A percentile compares a stretch with the other conserved stretches of the same genome.
Evolutionary conservation across 306 rosid species (phyloP).

Genomic region (Biancaea sappan): DNA sequence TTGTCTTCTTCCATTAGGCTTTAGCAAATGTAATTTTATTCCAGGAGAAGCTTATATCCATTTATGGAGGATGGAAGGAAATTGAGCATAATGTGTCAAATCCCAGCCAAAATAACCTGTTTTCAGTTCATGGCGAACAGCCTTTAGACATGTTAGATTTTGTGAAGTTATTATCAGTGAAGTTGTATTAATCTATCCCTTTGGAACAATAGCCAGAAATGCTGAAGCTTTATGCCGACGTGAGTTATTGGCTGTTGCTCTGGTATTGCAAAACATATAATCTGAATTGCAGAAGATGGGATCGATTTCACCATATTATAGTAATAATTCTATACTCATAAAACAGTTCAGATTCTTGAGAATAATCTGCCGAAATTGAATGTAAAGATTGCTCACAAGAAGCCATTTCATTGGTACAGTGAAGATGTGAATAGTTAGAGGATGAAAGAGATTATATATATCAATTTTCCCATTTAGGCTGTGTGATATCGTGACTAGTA

Average conservation of each 20-base stretch:
- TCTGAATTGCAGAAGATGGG: background rate
- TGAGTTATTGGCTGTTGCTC: background rate
- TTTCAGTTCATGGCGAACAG: background rate
- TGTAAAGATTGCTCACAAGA: background rate
- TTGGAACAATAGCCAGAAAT: background rate
- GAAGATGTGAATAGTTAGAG: slow-evolving; percentile 53
- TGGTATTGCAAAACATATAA: background rate
- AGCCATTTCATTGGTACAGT: slow-evolving; percentile 20
- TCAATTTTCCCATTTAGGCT: slow-evolving; percentile 28
- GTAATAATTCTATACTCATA: background rate
- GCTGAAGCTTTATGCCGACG: too few species aligned
- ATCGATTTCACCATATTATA: background rate
- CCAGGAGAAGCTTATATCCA: background rate
- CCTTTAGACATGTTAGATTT: background rate
- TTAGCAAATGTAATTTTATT: background rate
- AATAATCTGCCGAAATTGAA: background rate
- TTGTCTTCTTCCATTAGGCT: background rate
- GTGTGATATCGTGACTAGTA: background rate
- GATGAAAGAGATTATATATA: slow-evolving; percentile 35
- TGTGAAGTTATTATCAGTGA: too few species aligned
- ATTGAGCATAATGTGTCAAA: background rate
- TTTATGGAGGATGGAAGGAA: background rate
- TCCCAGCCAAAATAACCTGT: background rate
- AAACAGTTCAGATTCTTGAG: background rate
- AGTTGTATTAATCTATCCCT: too few species aligned